These are phyloP conservation scores for Nakazawaea molendinolei DNA, from an alignment of 805 yeast genomes.

Conservation along the genomic window DNA sequence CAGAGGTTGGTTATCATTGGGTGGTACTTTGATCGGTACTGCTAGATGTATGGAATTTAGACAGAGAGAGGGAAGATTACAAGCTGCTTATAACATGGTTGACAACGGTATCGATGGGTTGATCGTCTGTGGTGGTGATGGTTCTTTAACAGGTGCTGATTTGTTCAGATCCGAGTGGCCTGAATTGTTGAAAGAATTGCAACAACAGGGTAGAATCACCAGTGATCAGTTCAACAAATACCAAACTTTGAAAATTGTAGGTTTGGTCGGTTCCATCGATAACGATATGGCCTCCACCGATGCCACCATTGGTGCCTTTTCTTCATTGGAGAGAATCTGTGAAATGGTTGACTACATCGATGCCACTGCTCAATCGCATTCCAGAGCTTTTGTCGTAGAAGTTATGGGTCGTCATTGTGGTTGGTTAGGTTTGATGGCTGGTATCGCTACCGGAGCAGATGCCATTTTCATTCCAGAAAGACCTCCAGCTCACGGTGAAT, in stretches of 20 bases:
- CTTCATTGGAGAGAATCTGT: constrained; percentile 88
- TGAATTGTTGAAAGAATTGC: constrained; percentile 67
- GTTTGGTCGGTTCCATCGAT: constrained; percentile 94
- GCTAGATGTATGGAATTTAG: constrained; percentile 86
- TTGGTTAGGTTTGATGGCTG: constrained; percentile 97
- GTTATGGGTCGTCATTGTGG: constrained; percentile 99
- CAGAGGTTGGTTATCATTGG: constrained; percentile 85
- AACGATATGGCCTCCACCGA: constrained; percentile 98
- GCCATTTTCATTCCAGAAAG: constrained; percentile 90
- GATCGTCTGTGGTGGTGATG: constrained; percentile 98
- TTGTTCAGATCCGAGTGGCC: constrained; percentile 95
- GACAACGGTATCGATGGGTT: constrained; percentile 88
- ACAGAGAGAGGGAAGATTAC: constrained; percentile 78
- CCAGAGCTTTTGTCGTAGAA: constrained; percentile 95
- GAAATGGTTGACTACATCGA: constrained; percentile 94
- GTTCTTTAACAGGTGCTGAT: constrained; percentile 97
- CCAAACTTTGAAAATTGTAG: constrained; percentile 77
- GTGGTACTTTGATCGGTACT: constrained; percentile 96
- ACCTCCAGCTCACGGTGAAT: constrained; percentile 67
- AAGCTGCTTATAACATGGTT: constrained; percentile 80
- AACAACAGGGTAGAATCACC: constrained; percentile 47
- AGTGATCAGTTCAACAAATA: constrained; percentile 52
- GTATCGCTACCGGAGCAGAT: constrained; percentile 95
- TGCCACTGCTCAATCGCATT: constrained; percentile 95
- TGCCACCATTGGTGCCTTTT: constrained; percentile 93